phyloP scores from a whole-genome alignment of 1,284 basidiomycete genomes.

The Melampsora larici-populina region DNA sequence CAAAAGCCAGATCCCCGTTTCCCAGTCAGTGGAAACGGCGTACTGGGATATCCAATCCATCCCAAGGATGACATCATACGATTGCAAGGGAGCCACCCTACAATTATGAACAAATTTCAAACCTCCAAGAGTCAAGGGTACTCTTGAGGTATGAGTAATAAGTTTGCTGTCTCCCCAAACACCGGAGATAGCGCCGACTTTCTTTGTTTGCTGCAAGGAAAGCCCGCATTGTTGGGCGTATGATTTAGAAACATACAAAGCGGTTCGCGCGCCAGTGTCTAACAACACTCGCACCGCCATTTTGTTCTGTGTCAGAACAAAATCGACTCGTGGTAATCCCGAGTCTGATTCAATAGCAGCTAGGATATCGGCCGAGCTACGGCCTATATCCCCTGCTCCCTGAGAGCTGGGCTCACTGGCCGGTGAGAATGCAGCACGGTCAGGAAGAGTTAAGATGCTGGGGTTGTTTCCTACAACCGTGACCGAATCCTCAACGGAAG shows the following conservation, averaged over 20 bases:
- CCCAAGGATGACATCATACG: constrained; percentile 17
- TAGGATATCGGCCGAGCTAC: not conserved
- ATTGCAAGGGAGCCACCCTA: not conserved
- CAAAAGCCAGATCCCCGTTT: not conserved
- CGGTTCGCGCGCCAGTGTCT: not conserved
- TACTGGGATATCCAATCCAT: constrained; percentile 15
- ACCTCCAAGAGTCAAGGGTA: not conserved
- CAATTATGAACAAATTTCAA: constrained; percentile 2
- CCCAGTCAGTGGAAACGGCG: constrained; percentile 10
- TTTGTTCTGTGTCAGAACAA: not conserved
- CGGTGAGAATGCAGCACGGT: too few relatives aligned
- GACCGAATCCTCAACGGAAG: too few relatives aligned
- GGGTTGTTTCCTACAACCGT: too few relatives aligned
- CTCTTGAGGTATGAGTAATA: not conserved
- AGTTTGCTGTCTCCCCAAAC: not conserved
- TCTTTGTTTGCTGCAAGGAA: not conserved
- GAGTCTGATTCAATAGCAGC: not conserved
- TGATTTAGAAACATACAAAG: not conserved
- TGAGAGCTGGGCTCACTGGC: not conserved
- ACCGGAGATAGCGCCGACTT: not conserved
- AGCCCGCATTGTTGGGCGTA: not conserved
- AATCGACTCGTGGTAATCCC: not conserved
- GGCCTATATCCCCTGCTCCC: not conserved
- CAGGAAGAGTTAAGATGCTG: too few relatives aligned
- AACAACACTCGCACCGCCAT: not conserved